Base-by-base conservation (phyloP, 1,139 yeast species). In the Suhomyces choctaworum region DNA sequence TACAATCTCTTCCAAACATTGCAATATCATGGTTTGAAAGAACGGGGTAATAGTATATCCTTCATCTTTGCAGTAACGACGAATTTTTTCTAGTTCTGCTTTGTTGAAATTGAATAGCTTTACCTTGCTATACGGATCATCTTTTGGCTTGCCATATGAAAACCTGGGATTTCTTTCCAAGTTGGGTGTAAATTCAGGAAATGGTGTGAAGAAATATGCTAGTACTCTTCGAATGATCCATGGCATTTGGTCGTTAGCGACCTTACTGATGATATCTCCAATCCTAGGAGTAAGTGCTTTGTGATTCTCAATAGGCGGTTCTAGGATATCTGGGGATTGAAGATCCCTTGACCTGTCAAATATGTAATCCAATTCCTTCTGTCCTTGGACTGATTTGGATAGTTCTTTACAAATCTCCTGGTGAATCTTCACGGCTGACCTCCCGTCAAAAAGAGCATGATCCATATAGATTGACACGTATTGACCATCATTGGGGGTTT, bases 401-500 rank as follows among this genome's bases (percentile, higher is more conserved):
- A 41, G 40, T 12, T 11, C 23, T 7, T 35, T 10, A 19, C 31
- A 40, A 16, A 47, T 31, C 16, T 43, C 47, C 12, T 34, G 28
- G 14, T 41, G 47, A 28, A 48, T 32, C 13, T 44, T 40, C 3
- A 38, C 38, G 2, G 41, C 49, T 11, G 45, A 32, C 10, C 37
- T 34, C 1, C 51, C 52, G 29, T 48, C 51, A 19, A 36, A 41
- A 9, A 48, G 27, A 2, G 41, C 31, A 27, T 48, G 50, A 24
- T 41, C 45, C 27, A 42, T 39, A 16, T 32, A 34, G 4, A 37
- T 35, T 10, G 32, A 35, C 12, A 42, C 22, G 15, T 39, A 39
- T 26, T 42, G 47, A 2, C 21, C 25, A 9, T 35, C 36, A 27
- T 9, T 11, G 15, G 21, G 14, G 2, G 20, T 31, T 3, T 26